Base-by-base conservation (phyloP, 78 protist species). In the Bigelowiella natans region DNA sequence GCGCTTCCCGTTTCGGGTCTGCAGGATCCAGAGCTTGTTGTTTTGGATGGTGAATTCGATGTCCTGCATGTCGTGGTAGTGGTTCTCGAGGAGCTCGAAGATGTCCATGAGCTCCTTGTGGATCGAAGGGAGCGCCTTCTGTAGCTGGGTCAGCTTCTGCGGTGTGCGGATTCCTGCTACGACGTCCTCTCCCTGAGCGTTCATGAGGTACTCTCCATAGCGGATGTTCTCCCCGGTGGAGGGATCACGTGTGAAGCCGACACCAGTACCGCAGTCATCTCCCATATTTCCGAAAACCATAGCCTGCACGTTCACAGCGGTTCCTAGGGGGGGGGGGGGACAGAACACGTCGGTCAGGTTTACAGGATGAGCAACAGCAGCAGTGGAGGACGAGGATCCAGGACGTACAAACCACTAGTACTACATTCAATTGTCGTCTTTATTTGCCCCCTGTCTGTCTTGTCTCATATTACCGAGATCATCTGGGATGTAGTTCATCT, bases 181-280 rank as follows among this genome's bases (percentile, higher is more conserved):
- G 30, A 96, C 97, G 82, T 96, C 97, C 88, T 96, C 97, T n/a
- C 97, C 97, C 93, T 96, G 97, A 28, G 97, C 97, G 91, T 96
- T 94, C 82, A 38, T 30, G n/a, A 96, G 95, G 82, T 64, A 96
- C 63, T 96, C 97, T n/a, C 97, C 97, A 84, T 94, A 95, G 94
- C 86, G 86, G 38, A 30, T 11, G 29, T 83, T 83, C 86, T 94
- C 95, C 2, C 97, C 97, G 85, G 95, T 90, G 36, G 95, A 82
- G 29, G 97, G 96, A 92, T 94, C 90, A 82, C 97, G 91, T 30
- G 95, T 92, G 94, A 96, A 96, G 36, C 83, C 92, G 30, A 96
- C 97, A 84, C 97, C 97, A 36, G 97, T 94, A 31, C 94, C 96
- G 36, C 93, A 92, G 94, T 37, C 34, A 83, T 90, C 39, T 39